These are phyloP conservation scores for Flaveria trinervia DNA, from an alignment of 129 eudicot species.

Conservation along the genomic window DNA sequence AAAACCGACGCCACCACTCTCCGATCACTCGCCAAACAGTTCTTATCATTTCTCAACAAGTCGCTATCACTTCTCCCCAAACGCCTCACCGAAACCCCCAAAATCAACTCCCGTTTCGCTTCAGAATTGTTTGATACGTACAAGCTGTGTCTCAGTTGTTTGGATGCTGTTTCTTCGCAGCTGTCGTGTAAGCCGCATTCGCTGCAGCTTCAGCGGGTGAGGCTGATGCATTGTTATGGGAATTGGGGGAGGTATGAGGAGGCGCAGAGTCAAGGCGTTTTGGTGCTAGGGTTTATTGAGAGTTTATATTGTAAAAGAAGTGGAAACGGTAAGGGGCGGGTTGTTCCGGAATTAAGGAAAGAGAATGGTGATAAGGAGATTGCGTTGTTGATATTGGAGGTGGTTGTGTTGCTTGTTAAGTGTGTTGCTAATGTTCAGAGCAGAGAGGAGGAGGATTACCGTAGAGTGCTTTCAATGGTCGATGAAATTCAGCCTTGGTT, in stretches of 20 bases:
- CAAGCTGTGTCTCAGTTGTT: constrained; percentile 56
- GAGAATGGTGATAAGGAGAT: constrained; percentile 49
- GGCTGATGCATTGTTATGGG: constrained; percentile 64
- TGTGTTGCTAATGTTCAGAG: constrained; percentile 51
- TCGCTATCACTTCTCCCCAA: constrained; percentile 66
- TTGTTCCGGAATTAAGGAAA: constrained; percentile 51
- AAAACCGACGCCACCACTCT: constrained; percentile 28
- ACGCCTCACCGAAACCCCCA: constrained; percentile 64
- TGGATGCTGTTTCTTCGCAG: constrained; percentile 53
- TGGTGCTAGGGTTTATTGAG: constrained; percentile 45
- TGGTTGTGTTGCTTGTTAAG: constrained; percentile 61
- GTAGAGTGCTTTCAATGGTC: constrained; percentile 48
- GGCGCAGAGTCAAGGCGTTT: constrained; percentile 51
- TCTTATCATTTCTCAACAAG: constrained; percentile 53
- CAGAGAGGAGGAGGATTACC: constrained; percentile 47
- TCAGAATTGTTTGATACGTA: constrained; percentile 49
- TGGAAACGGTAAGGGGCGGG: constrained; percentile 24
- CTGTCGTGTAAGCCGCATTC: constrained; percentile 52
- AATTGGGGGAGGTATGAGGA: constrained; percentile 58
- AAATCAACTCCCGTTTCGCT: constrained; percentile 34
- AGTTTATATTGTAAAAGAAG: constrained; percentile 24
- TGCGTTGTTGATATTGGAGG: constrained; percentile 53
- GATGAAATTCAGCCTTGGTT: constrained; percentile 60
- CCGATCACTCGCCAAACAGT: constrained; percentile 73
- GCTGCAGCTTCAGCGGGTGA: constrained; percentile 56